A percentile compares a stretch with the other conserved stretches of the same genome.
Evolutionary conservation across 257 asterid species (phyloP).

Genomic region (Solanum stenotomum): DNA sequence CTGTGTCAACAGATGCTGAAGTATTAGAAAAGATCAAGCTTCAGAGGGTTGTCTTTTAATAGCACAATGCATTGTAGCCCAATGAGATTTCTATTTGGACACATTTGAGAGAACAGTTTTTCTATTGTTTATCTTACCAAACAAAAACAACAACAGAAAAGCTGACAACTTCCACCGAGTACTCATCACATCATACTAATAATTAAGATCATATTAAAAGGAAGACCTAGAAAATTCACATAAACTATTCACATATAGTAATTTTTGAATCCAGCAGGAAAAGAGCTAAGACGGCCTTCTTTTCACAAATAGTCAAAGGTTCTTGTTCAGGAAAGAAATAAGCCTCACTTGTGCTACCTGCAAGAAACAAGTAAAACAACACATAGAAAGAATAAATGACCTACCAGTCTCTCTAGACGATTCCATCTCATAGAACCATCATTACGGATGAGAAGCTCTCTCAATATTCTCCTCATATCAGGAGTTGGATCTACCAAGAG

Average conservation of each 20-base stretch:
- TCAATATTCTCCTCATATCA: constrained; percentile 93
- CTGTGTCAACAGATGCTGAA: not conserved
- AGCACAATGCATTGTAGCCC: not conserved
- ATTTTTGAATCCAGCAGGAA: not conserved
- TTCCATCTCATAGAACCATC: constrained; percentile 95
- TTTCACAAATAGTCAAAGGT: not conserved
- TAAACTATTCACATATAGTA: not conserved
- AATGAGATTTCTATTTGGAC: not conserved
- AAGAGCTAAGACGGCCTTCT: not conserved
- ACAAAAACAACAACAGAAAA: not conserved
- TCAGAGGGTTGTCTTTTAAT: not conserved
- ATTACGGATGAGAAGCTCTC: constrained; percentile 81
- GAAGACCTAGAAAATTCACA: not conserved
- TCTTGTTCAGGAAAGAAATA: not conserved
- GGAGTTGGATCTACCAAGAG: constrained; percentile 85
- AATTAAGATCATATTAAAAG: not conserved
- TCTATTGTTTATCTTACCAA: not conserved
- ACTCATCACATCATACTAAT: not conserved
- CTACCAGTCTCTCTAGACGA: constrained; percentile 84
- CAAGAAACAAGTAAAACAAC: not conserved
- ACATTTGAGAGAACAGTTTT: not conserved
- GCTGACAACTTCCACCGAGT: not conserved
- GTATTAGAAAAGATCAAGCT: not conserved
- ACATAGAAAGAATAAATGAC: constrained; percentile 4
- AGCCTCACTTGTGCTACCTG: not conserved